Evolutionary conservation across 2,329 filamentous ascomycete species (phyloP).

Genomic region (Alternaria sp.): DNA sequence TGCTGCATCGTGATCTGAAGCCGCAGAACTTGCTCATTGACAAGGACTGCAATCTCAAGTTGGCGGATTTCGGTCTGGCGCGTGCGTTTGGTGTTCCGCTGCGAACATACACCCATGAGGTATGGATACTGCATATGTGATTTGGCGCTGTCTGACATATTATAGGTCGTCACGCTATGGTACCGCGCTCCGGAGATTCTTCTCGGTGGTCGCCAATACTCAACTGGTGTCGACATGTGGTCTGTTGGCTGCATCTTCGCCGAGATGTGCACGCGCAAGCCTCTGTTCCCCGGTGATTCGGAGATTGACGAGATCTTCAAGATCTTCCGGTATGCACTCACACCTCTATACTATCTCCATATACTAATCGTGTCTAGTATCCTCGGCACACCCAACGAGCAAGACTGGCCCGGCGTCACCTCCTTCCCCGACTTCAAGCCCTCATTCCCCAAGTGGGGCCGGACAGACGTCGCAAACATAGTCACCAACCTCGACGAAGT

Average conservation of each 20-base stretch:
- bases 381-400: slow-evolving; percentile 82
- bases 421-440: slow-evolving; percentile 93
- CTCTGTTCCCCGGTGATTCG: slow-evolving; percentile 88
- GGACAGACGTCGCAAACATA: slow-evolving; percentile 69
- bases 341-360: background rate
- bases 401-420: slow-evolving; percentile 88
- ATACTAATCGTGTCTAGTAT: slow-evolving; percentile 46
- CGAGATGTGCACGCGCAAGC: slow-evolving; percentile 94
- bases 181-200: slow-evolving; percentile 91
- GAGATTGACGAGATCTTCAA: slow-evolving; percentile 96
- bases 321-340: slow-evolving; percentile 75
- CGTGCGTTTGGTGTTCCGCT: slow-evolving; percentile 90
- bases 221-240: slow-evolving; percentile 96
- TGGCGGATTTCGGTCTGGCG: slow-evolving; percentile 88
- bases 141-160: slow-evolving; percentile 14
- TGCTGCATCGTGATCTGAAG: slow-evolving; percentile 88
- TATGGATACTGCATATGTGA: slow-evolving; percentile 36
- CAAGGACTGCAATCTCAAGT: slow-evolving; percentile 84
- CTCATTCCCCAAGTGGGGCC: slow-evolving; percentile 89
- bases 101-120: slow-evolving; percentile 90
- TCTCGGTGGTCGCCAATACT: slow-evolving; percentile 88
- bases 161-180: slow-evolving; percentile 85
- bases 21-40: slow-evolving; percentile 90
- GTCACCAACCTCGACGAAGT: slow-evolving; percentile 75
- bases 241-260: slow-evolving; percentile 93